Percentiles rank a stretch among this genome's conserved stretches.
Conservation (phyloP, 1,284 basidiomycete genomes). For the Mycosarcoma maydis region DNA sequence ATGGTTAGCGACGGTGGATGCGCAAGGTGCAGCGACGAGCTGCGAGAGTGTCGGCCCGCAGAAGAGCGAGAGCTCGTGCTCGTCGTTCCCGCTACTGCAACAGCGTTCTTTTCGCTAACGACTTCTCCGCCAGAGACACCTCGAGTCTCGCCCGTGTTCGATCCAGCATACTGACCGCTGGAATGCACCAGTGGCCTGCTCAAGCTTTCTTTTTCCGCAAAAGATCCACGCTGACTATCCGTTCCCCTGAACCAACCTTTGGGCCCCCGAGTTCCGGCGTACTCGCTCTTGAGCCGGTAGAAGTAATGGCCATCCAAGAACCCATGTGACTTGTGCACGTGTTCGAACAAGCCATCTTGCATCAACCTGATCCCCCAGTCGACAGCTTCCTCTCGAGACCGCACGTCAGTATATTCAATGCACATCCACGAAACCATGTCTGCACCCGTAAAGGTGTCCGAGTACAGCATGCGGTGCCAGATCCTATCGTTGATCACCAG, state of each 20-base stretch:
- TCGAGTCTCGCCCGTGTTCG: slow-evolving; percentile 5
- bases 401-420: slow-evolving; percentile 56
- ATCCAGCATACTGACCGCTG: slow-evolving; percentile 13
- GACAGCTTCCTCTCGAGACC: slow-evolving; percentile 60
- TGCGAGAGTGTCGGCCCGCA: slow-evolving; percentile 30
- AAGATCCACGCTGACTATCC: slow-evolving; percentile 34
- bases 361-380: slow-evolving; percentile 54
- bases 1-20: slow-evolving; percentile 28
- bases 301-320: slow-evolving; percentile 67
- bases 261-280: slow-evolving; percentile 19
- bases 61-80: slow-evolving; percentile 2
- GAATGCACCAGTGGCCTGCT: slow-evolving; percentile 24
- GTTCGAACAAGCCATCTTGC: slow-evolving; percentile 59
- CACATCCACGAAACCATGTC: slow-evolving; percentile 65
- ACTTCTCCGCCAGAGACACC: slow-evolving; percentile 3
- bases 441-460: slow-evolving; percentile 61
- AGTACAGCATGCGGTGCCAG: slow-evolving; percentile 63
- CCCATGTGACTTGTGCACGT: slow-evolving; percentile 58
- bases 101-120: slow-evolving; percentile 1
- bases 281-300: slow-evolving; percentile 50
- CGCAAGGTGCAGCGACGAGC: slow-evolving; percentile 19
- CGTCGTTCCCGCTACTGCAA: not conserved
- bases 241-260: slow-evolving; percentile 42
- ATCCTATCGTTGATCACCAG: slow-evolving; percentile 61
- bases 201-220: slow-evolving; percentile 25